Evolutionary conservation across 2,329 filamentous ascomycete species (phyloP).

Genomic region (Pezicula radicicola): DNA sequence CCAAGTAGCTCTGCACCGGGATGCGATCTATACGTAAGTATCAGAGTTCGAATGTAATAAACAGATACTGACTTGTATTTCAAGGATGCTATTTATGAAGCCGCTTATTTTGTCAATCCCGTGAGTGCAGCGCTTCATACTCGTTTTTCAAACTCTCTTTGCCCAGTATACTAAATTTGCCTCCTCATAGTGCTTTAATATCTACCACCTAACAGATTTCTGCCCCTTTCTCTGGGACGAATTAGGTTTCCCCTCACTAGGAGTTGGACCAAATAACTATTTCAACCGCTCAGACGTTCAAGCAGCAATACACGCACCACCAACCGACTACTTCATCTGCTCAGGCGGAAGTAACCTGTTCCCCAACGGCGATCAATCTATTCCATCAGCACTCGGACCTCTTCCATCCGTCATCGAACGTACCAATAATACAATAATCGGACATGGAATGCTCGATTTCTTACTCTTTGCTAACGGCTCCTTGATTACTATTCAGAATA

Average conservation of each 20-base stretch:
- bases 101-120: conserved; percentile 48
- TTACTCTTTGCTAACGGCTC: conserved; percentile 62
- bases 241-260: conserved; percentile 41
- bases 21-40: conserved; percentile 7
- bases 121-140: too few species aligned
- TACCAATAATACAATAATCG: conserved; percentile 58
- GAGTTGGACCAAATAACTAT: conserved; percentile 52
- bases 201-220: conserved; percentile 57
- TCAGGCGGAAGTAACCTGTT: conserved; percentile 41
- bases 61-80: conserved; percentile 6
- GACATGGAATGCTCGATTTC: conserved; percentile 59
- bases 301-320: conserved; percentile 54
- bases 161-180: conserved; percentile 46
- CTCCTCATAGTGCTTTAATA: conserved; percentile 50
- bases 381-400: conserved; percentile 44
- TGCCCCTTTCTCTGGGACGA: conserved; percentile 26
- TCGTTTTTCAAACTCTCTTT: too few species aligned
- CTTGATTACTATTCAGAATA: conserved; percentile 64
- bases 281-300: conserved; percentile 62
- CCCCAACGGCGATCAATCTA: conserved; percentile 42
- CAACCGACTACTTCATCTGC: conserved; percentile 50
- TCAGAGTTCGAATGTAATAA: too few species aligned
- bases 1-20: conserved; percentile 10
- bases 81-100: conserved; percentile 41
- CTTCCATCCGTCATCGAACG: conserved; percentile 59